These are phyloP conservation scores for Amauroascus niger DNA, from an alignment of 2,329 filamentous ascomycete species.

Conservation along the genomic window DNA sequence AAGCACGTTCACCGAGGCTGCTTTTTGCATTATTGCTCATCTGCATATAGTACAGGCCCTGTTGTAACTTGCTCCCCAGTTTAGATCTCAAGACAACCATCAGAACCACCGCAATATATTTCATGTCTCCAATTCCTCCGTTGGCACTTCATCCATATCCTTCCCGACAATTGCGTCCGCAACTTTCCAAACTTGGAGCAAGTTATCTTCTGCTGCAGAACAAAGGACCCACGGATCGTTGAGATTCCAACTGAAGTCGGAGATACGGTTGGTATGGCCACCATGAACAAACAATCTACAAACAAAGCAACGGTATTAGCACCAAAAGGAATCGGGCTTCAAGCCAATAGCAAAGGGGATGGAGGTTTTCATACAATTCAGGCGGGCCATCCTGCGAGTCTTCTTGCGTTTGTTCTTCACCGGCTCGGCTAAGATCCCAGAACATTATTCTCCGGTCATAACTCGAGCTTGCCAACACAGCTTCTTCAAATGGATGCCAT, in stretches of 20 bases:
- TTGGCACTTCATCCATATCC: slow-evolving; percentile 63
- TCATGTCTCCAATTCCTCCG: slow-evolving; percentile 58
- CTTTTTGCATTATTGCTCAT: background rate
- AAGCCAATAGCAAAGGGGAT: background rate
- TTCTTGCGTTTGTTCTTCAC: slow-evolving; percentile 89
- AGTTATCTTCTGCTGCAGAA: slow-evolving; percentile 90
- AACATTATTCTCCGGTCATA: slow-evolving; percentile 91
- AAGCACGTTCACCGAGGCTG: background rate
- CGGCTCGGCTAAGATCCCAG: slow-evolving; percentile 87
- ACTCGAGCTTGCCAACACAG: slow-evolving; percentile 80
- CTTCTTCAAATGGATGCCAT: slow-evolving; percentile 87
- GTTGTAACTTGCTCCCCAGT: background rate
- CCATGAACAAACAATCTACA: slow-evolving; percentile 90
- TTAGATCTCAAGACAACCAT: background rate
- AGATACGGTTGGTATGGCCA: slow-evolving; percentile 91
- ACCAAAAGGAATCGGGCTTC: background rate
- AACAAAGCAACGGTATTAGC: background rate
- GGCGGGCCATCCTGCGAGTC: slow-evolving; percentile 91
- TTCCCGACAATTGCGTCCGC: slow-evolving; percentile 71
- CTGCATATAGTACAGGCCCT: slow-evolving; percentile 2
- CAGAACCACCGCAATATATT: background rate
- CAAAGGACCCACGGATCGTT: slow-evolving; percentile 96
- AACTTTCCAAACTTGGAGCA: slow-evolving; percentile 90
- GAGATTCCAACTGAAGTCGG: slow-evolving; percentile 95
- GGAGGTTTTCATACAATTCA: slow-evolving; percentile 57